These are phyloP conservation scores for Alternaria incomplexa DNA, from an alignment of 2,329 filamentous ascomycete species.

Conservation along the genomic window DNA sequence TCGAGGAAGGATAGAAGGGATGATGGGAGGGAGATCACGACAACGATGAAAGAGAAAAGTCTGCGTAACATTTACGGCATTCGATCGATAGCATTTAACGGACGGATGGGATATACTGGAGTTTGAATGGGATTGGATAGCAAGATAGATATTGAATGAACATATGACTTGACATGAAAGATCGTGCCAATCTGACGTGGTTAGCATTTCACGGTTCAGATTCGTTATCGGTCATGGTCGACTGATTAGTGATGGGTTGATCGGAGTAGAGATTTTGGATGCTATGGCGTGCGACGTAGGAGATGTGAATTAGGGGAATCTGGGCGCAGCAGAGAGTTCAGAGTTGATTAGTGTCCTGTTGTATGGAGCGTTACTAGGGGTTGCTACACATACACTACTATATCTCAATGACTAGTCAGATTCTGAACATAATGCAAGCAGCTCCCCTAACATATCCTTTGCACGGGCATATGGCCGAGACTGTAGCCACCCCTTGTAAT, in stretches of 20 bases:
- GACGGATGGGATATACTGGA: not conserved
- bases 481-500: not conserved
- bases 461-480: not conserved
- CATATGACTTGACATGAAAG: accelerated
- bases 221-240: not conserved
- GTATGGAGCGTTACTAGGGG: not conserved
- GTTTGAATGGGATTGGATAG: not conserved
- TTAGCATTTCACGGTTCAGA: not conserved
- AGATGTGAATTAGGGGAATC: not conserved
- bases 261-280: not conserved
- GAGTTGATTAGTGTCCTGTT: not conserved
- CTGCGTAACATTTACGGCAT: not conserved
- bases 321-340: not conserved
- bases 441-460: not conserved
- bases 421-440: not conserved
- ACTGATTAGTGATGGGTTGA: not conserved
- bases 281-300: not conserved
- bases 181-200: accelerated
- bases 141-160: not conserved
- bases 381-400: not conserved
- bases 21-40: too few species aligned
- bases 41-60: not conserved
- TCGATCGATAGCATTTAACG: not conserved
- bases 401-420: not conserved
- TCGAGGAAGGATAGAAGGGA: not conserved